Evolutionary conservation across 768 basidiomycete genomes (phyloP), one percentile per base, ranked within the genome.

Genomic region (Cystofilobasidium bisporidii): DNA sequence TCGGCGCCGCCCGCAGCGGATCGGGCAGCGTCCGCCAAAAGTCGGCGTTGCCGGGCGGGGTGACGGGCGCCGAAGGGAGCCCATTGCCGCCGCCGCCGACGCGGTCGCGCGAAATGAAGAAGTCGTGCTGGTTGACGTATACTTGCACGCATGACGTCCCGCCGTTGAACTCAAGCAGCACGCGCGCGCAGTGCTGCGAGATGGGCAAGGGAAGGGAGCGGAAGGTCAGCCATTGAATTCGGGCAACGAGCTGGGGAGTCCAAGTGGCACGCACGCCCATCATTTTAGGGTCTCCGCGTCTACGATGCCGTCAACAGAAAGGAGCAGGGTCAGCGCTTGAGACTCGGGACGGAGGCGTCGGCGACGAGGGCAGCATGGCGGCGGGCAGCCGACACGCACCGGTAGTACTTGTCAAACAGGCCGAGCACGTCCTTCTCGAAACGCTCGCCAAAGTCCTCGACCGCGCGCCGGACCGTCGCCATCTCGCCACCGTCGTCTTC

Each of bases 61-160:
- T 8, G 22, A 33, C 59, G 12, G 12, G 8, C 32, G 47, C 36
- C n/a, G n/a, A n/a, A n/a, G n/a, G n/a, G n/a, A n/a, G n/a, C 50
- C 3, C n/a, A 24, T 28, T 24, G 20, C 15, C 22, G 11, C 18
- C 45, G 32, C 41, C 53, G 80, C 77, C 41, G 45, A 90, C 85
- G 63, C 89, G 84, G 75, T 93, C 93, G 66, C 80, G 80, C 20
- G 79, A 79, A 76, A 98, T 97, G 81, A 99, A 99, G 81, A 99
- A 99, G 76, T 98, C 96, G 73, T 99, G 96, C 75, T 99, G 96
- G 73, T 98, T 99, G 64, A 99, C 96, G 73, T 98, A 99, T 17
- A 98, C 90, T 77, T 97, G 93, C 8, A 99, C 88, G 74, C 96
- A 98, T 0, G 92, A 94, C 53, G 88, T 81, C 12, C 96, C 96